Percentiles rank a stretch among this genome's conserved stretches.
Conservation (phyloP, 768 basidiomycete species). For the Sporobolomyces roseus region DNA sequence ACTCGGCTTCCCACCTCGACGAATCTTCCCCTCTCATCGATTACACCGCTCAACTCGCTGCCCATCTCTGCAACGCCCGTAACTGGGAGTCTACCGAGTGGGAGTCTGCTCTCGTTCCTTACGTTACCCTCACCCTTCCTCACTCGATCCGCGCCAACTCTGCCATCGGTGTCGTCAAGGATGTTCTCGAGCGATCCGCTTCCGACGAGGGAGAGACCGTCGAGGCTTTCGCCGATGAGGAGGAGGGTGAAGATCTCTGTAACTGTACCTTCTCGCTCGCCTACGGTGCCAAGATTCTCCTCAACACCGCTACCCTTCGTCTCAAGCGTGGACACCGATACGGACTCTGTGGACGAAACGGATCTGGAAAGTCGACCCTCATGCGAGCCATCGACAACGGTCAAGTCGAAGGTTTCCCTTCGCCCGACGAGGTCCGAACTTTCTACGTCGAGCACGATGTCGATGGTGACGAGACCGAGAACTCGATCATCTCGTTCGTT, state of each 20-base stretch:
- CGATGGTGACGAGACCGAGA: conserved; percentile 62
- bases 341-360: conserved; percentile 91
- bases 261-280: conserved; percentile 93
- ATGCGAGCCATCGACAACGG: conserved; percentile 92
- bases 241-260: conserved; percentile 75
- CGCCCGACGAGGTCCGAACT: conserved; percentile 77
- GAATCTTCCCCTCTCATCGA: conserved; percentile 42
- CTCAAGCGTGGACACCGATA: conserved; percentile 88
- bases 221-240: conserved; percentile 48
- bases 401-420: conserved; percentile 80
- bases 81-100: conserved; percentile 48
- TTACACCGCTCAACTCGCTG: conserved; percentile 61
- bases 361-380: conserved; percentile 90
- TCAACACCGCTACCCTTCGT: conserved; percentile 88
- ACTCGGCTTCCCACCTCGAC: conserved; percentile 37
- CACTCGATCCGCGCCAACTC: conserved; percentile 56
- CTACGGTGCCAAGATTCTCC: conserved; percentile 60
- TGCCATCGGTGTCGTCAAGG: conserved; percentile 68
- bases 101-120: conserved; percentile 44
- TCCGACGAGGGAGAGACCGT: conserved; percentile 46
- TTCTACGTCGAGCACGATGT: conserved; percentile 97
- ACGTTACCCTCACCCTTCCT: conserved; percentile 44
- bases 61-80: conserved; percentile 59
- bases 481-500: conserved; percentile 83
- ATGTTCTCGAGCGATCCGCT: conserved; percentile 60